Conservation (phyloP, 2,329 filamentous ascomycete species). For the Pyricularia sp. region DNA sequence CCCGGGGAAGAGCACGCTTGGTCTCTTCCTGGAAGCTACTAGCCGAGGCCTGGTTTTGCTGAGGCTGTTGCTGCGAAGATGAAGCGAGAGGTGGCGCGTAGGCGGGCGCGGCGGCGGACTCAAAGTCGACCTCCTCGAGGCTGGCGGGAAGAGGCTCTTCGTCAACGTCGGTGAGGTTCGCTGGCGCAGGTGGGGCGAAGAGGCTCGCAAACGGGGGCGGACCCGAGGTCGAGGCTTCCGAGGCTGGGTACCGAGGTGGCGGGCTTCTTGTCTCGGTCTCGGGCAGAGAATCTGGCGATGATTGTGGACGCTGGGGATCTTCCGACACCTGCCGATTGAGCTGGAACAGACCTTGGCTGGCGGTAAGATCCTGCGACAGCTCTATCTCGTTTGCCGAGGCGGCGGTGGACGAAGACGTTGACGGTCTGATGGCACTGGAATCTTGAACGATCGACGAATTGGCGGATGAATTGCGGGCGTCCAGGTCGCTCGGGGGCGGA, state of each 20-base stretch:
- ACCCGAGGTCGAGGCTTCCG: constrained; percentile 31
- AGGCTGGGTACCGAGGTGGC: constrained; percentile 50
- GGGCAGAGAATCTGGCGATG: background rate
- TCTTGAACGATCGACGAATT: background rate
- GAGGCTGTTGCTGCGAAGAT: constrained; percentile 13
- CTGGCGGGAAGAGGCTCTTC: constrained; percentile 10
- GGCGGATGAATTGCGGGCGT: background rate
- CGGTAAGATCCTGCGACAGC: background rate
- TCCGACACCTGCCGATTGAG: constrained; percentile 2
- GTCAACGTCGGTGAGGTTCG: constrained; percentile 12
- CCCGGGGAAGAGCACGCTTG: constrained; percentile 73
- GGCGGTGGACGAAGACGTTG: background rate
- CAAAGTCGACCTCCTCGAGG: constrained; percentile 1
- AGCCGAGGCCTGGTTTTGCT: constrained; percentile 16
- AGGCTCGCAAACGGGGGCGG: constrained; percentile 54
- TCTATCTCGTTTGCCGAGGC: background rate
- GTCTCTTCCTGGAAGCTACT: constrained; percentile 54
- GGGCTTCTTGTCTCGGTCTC: constrained; percentile 25
- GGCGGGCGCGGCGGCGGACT: constrained; percentile 41
- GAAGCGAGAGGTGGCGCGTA: constrained; percentile 37
- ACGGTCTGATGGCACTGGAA: background rate
- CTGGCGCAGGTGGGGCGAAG: constrained; percentile 28
- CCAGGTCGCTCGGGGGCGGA: background rate
- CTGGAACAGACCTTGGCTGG: constrained; percentile 12
- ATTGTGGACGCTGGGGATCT: background rate